Evolutionary conservation across 805 yeast genomes (phyloP), one percentile per base, ranked within the genome.

Genomic region (Candida cerambycidarum): DNA sequence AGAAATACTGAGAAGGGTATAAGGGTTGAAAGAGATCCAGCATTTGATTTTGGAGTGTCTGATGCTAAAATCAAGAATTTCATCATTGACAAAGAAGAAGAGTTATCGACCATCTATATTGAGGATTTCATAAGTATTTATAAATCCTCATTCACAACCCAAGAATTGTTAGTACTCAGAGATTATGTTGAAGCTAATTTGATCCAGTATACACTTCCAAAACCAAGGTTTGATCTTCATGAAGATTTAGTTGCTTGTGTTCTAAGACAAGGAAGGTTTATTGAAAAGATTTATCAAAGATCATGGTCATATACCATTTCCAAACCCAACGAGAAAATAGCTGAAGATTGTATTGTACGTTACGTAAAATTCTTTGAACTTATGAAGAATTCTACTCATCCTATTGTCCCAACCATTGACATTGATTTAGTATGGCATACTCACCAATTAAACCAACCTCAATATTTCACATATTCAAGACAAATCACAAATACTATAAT

Each of bases 181-280:
- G 38, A 34, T 14, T 34, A 34, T 11, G 19, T 34, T 4, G 38
- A 34, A 23, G 31, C 31, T 25, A 35, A 35, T 35, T 25, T 25
- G 23, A 25, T 35, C 16, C 39, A 25, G 7, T 35, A 35, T 17
- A 35, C 39, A 5, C 3, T 35, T 3, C 5, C 6, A 10, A 7
- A 10, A 7, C 35, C 35, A 12, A 32, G 35, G 15, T 32, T 32
- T 18, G 25, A 32, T 4, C 12, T 32, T 8, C 35, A 33, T 21
- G 35, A 27, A 34, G 63, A 61, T 38, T 50, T 61, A 31, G 65
- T 59, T n/a, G 61, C 58, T 4, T 53, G 53, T 42, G 57, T 58
- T 11, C 4, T 48, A n/a, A 37, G 60, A 25, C 63, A 59, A 42
- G 58, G 51, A 32, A 36, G 52, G 32, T 61, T 58, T 37, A 54